These are phyloP conservation scores for Ceratocystiopsis minuta DNA, from an alignment of 2,329 filamentous ascomycete species.

Conservation along the genomic window DNA sequence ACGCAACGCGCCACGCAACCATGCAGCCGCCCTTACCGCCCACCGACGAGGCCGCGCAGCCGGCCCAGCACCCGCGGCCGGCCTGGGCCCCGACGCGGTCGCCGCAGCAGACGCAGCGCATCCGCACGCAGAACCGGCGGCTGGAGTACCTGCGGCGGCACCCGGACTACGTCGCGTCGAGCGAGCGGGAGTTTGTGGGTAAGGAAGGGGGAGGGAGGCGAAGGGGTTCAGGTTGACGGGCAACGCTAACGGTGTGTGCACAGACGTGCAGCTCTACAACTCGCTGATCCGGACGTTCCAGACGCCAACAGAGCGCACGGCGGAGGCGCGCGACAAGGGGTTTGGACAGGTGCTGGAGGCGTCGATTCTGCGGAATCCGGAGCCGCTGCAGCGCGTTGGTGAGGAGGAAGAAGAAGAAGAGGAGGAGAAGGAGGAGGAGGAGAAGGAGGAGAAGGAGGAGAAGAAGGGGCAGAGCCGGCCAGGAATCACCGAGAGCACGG, in stretches of 20 bases:
- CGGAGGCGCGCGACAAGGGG: constrained; percentile 54
- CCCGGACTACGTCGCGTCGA: constrained; percentile 47
- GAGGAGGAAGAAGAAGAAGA: constrained; percentile 3
- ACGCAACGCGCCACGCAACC: too few relatives aligned
- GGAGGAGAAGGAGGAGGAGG: constrained; percentile 5
- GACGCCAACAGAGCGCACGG: constrained; percentile 51
- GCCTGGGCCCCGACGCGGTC: constrained; percentile 18
- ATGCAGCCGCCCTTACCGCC: too few relatives aligned
- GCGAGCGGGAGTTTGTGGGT: constrained; percentile 33
- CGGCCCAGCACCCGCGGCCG: too few relatives aligned
- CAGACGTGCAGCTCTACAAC: constrained; percentile 69
- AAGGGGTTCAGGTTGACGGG: background rate
- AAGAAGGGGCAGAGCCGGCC: background rate
- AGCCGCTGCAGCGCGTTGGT: constrained; percentile 1
- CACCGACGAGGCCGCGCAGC: background rate
- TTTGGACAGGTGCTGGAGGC: constrained; percentile 65
- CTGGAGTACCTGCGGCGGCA: constrained; percentile 58
- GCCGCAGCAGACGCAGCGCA: constrained; percentile 22
- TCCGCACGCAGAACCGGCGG: constrained; percentile 55
- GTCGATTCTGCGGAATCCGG: constrained; percentile 37
- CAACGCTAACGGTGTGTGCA: background rate
- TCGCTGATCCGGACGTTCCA: constrained; percentile 62
- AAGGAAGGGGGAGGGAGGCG: constrained; percentile 17
- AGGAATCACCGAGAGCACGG: too few relatives aligned
- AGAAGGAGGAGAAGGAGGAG: background rate